phyloP scores from a whole-genome alignment of 805 yeast genomes.

The Metschnikowia peoriensis region DNA sequence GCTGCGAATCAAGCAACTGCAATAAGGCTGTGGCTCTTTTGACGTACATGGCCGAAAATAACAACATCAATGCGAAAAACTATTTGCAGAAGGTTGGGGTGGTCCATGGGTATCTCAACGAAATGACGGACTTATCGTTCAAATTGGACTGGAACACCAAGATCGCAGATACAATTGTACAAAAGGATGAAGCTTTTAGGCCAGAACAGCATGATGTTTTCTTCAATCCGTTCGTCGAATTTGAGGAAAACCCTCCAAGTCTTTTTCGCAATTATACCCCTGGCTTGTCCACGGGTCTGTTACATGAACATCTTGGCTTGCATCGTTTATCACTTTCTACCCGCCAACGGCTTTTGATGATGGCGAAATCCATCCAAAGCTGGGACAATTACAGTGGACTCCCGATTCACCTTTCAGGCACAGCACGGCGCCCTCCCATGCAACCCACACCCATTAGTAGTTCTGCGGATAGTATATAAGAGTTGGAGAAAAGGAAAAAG shows the following conservation, averaged over 20 bases:
- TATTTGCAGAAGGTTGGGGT: constrained; percentile 28
- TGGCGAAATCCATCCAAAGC: constrained; percentile 27
- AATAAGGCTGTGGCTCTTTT: constrained; percentile 27
- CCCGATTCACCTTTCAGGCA: constrained; percentile 21
- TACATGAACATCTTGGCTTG: constrained; percentile 14
- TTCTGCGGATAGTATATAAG: too few relatives aligned
- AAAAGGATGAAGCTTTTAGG: background rate
- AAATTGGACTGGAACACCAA: constrained; percentile 21
- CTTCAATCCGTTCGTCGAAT: constrained; percentile 17
- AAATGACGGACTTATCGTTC: constrained; percentile 25
- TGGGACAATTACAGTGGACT: constrained; percentile 26
- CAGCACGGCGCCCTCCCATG: constrained; percentile 5
- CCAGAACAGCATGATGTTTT: constrained; percentile 5
- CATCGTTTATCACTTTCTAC: constrained; percentile 11
- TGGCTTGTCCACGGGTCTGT: background rate
- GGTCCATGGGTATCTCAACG: constrained; percentile 22
- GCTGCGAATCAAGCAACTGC: constrained; percentile 8
- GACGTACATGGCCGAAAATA: constrained; percentile 31
- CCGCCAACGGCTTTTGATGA: constrained; percentile 16
- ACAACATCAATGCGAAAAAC: constrained; percentile 36
- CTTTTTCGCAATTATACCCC: background rate
- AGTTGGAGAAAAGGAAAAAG: background rate
- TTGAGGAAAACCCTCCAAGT: background rate
- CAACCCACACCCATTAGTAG: too few relatives aligned
- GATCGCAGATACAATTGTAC: constrained; percentile 11